These are phyloP conservation scores for Candida nonsorbophila DNA, from an alignment of 805 yeast genomes.

Conservation along the genomic window DNA sequence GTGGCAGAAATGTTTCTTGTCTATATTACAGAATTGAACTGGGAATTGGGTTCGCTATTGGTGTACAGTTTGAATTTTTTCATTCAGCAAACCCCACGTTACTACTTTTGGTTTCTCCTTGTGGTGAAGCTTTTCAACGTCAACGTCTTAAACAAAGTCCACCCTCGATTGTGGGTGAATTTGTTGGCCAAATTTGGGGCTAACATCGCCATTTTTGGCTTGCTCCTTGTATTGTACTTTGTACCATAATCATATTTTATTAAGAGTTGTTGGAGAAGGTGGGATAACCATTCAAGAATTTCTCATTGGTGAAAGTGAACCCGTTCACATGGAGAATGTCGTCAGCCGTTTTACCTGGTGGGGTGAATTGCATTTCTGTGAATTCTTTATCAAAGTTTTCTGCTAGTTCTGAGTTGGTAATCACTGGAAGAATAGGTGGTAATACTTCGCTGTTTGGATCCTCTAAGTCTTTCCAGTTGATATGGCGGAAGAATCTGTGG, in stretches of 20 bases:
- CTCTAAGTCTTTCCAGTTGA: conserved; percentile 33
- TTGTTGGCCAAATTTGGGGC: conserved; percentile 5
- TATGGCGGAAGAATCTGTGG: conserved; percentile 34
- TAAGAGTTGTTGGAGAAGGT: conserved; percentile 1
- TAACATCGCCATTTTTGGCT: conserved; percentile 5
- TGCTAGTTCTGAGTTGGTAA: conserved; percentile 40
- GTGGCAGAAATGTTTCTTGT: conserved; percentile 6
- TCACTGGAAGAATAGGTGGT: conserved; percentile 40
- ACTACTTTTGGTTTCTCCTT: conserved; percentile 3
- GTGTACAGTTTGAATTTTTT: conserved; percentile 7
- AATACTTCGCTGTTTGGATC: conserved; percentile 8
- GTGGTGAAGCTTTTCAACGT: conserved; percentile 14
- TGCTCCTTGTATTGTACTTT: conserved; percentile 3
- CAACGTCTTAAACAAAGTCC: conserved; percentile 12
- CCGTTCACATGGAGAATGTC: conserved; percentile 38
- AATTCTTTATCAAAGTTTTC: conserved; percentile 41
- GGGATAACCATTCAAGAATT: conserved; percentile 16
- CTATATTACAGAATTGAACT: conserved; percentile 11
- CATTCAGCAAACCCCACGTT: not conserved
- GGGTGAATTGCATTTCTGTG: conserved; percentile 35
- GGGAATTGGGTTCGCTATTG: conserved; percentile 13
- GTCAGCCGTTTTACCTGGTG: conserved; percentile 16
- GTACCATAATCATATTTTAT: not conserved
- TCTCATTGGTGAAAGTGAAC: conserved; percentile 37
- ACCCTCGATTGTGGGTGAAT: conserved; percentile 1